Evolutionary conservation across 75 land plant genomes (phyloP), one percentile per base, ranked within the genome.

Genomic region (Adiantum capillusveneris): DNA sequence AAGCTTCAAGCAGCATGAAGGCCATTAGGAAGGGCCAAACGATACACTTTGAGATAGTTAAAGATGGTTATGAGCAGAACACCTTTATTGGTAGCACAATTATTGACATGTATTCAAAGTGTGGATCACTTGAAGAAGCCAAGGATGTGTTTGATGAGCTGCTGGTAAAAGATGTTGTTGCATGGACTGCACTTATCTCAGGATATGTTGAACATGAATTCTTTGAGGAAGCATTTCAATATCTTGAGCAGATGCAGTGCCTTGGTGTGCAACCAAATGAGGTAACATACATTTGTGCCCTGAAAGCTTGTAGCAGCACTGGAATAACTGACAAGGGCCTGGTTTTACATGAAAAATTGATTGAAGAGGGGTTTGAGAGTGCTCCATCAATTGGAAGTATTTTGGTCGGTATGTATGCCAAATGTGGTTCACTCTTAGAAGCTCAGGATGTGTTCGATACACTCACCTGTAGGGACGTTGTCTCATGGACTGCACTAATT

Each of bases 101-200:
- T 24, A 63, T 84, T 58, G 75, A 77, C 43, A 65, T 77, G 78
- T 84, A 84, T 67, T 59, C 78, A 2, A 84, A 80, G 31, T 74
- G 73, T 56, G 73, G 65, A 25, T 58, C 56, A 20, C 31, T 73
- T 19, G 81, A 75, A 29, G 71, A 59, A 58, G 81, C 84, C 43
- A 24, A 55, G 31, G 36, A 44, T 6, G 70, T 85, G 14, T 81
- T 85, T 68, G 75, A 76, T 44, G 31, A 44, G 44, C 49, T 81
- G 0, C 28, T 42, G 6, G 62, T 59, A 2, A 75, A 62, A 65
- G 88, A 85, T 71, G 72, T 79, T 46, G 79, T 67, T 45, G 59
- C 79, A 14, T 85, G 82, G 84, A 85, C 81, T 42, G 75, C 88
- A 14, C 75, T 85, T 74, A 85, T 85, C 44, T 69, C 64, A 53